These are phyloP conservation scores for Populus hybrid DNA, from an alignment of 441 rosid genomes.

Conservation along the genomic window DNA sequence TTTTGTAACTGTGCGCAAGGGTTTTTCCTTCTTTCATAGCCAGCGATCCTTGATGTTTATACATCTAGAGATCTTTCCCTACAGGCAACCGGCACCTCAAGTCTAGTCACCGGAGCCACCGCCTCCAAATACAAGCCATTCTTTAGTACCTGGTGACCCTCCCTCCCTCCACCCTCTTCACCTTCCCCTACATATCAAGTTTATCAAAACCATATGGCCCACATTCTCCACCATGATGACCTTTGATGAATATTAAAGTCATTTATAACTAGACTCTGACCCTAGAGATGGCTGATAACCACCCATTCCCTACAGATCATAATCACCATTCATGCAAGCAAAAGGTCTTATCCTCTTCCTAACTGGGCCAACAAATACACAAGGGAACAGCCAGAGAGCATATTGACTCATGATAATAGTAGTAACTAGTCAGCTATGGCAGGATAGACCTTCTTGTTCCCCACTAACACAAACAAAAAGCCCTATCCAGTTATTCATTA, in stretches of 20 bases:
- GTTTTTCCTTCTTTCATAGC: too few relatives aligned
- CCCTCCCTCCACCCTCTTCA: constrained; percentile 21
- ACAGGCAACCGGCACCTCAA: too few relatives aligned
- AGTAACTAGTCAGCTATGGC: not conserved
- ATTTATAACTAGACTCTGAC: constrained; percentile 28
- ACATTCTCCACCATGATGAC: constrained; percentile 16
- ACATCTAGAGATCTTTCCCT: too few relatives aligned
- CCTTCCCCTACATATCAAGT: constrained; percentile 6
- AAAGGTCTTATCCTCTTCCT: constrained; percentile 10
- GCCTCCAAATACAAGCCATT: not conserved
- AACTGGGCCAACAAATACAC: constrained; percentile 16
- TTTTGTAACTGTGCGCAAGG: too few relatives aligned
- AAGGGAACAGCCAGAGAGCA: constrained; percentile 12
- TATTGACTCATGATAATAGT: not conserved
- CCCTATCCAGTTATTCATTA: constrained; percentile 27
- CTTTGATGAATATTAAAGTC: constrained; percentile 1
- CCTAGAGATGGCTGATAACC: constrained; percentile 27
- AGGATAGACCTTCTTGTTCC: constrained; percentile 21
- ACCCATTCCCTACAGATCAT: constrained; percentile 11
- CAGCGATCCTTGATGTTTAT: too few relatives aligned
- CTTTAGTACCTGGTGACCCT: not conserved
- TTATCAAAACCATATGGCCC: constrained; percentile 15
- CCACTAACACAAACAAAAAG: constrained; percentile 23
- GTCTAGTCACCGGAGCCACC: too few relatives aligned
- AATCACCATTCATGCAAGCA: constrained; percentile 18